Evolutionary conservation across 345 rosid species (phyloP).

Genomic region (Schrenkiella parvula): DNA sequence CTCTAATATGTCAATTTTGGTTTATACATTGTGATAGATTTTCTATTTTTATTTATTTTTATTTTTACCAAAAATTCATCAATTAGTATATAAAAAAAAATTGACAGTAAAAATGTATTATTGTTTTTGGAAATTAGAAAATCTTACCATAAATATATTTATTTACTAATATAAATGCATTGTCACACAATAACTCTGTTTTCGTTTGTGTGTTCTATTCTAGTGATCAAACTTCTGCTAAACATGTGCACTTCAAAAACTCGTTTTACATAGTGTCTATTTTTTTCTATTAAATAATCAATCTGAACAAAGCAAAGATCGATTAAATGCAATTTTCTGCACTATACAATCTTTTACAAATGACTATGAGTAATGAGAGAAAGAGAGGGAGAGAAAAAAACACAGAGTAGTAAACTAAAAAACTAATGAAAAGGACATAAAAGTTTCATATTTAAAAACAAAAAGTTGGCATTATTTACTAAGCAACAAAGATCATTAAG

Average conservation of each 20-base stretch:
- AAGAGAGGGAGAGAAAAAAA: not conserved
- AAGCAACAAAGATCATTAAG: not conserved
- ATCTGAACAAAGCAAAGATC: not conserved
- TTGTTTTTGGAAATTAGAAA: not conserved
- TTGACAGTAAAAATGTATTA: not conserved
- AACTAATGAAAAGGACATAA: not conserved
- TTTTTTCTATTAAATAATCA: not conserved
- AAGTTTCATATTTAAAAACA: not conserved
- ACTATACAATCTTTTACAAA: not conserved
- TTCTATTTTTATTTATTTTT: not conserved
- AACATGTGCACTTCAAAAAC: not conserved
- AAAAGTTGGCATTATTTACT: constrained; percentile 26
- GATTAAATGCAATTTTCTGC: not conserved
- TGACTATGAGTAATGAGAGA: not conserved
- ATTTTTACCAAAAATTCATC: not conserved
- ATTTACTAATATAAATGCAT: not conserved
- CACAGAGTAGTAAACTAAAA: not conserved
- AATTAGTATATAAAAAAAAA: not conserved
- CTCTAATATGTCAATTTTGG: not conserved
- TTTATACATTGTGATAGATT: not conserved
- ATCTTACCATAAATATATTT: not conserved
- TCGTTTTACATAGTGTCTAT: not conserved
- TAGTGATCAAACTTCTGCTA: not conserved
- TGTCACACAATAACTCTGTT: not conserved
- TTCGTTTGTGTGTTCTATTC: not conserved